These are phyloP conservation scores for Isoetes engelmannii DNA, from an alignment of 83 land plant genomes.

Conservation along the genomic window DNA sequence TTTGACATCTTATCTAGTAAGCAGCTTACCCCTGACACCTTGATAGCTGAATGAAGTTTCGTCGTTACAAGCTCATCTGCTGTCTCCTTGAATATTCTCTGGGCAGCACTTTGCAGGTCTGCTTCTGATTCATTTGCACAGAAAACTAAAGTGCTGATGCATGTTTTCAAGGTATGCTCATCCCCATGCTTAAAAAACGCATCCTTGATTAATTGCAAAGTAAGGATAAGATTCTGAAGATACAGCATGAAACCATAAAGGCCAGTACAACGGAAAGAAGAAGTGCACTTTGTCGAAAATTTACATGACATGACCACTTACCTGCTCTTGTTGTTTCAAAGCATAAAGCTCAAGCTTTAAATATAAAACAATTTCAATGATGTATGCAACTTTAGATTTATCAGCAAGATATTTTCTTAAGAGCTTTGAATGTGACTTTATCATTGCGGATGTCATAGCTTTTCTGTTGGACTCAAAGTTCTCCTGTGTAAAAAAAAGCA, in stretches of 20 bases:
- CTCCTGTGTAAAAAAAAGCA: conserved; percentile 44
- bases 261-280: conserved; percentile 4
- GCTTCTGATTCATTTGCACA: conserved; percentile 75
- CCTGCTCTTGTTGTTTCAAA: conserved; percentile 87
- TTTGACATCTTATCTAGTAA: conserved; percentile 2
- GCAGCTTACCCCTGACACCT: conserved; percentile 56
- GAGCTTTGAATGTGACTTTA: conserved; percentile 70
- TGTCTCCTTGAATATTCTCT: conserved; percentile 61
- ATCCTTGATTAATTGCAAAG: conserved; percentile 62
- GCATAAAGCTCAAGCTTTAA: conserved; percentile 83
- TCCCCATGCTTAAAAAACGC: conserved; percentile 96
- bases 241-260: background rate
- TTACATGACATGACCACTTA: conserved; percentile 14
- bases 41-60: conserved; percentile 68
- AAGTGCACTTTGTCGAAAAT: background rate
- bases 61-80: conserved; percentile 58
- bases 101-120: conserved; percentile 77
- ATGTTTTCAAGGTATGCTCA: conserved; percentile 62
- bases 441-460: conserved; percentile 67
- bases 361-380: conserved; percentile 59
- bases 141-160: conserved; percentile 65
- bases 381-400: conserved; percentile 62
- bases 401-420: conserved; percentile 82
- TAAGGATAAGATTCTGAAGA: conserved; percentile 12
- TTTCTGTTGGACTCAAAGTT: conserved; percentile 54